Evolutionary conservation across 495 filamentous ascomycete species (phyloP), one percentile per base, ranked within the genome.

Genomic region (Aspergillus indologenus): DNA sequence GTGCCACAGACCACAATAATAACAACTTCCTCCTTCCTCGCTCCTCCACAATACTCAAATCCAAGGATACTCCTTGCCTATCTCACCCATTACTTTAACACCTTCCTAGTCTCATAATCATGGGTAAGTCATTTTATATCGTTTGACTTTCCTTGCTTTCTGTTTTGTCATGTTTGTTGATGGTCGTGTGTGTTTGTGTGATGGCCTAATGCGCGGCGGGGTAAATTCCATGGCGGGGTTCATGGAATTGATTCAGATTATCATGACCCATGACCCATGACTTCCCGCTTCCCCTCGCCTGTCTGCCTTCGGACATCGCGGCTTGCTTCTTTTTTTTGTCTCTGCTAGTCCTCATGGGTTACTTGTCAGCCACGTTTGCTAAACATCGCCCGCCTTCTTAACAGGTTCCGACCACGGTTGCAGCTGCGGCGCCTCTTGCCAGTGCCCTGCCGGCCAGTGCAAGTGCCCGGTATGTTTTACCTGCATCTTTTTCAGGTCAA

Each of bases 391-490:
- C 8, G 20, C 29, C 58, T 29, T 18, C 14, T 40, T 8, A 18
- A 62, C 34, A 76, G 72, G 63, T 63, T 60, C 68, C 60, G 72
- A 73, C 56, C 75, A 78, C 75, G 65, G 63, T 59, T 79, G 76
- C 70, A 71, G 67, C 69, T 76, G 75, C 66, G 76, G 76, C 62
- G 53, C 66, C 62, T 76, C 76, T 62, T 79, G 73, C 75, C 71
- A 73, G 67, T 79, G 75, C 72, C 71, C 76, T 68, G 68, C 75
- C 65, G 76, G 73, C 66, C 58, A 60, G 26, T 77, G 73, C 76
- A 64, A 78, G 59, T 78, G 75, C 75, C 75, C 75, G 43, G 75
- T 78, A 73, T 47, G 68, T 29, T 70, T 56, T 49, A 18, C 47
- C 21, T 24, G n/a, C n/a, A n/a, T n/a, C 22, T 29, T n/a, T 52